phyloP scores from a whole-genome alignment of 2,329 filamentous ascomycete species.

The Verticillium albo-atrum region DNA sequence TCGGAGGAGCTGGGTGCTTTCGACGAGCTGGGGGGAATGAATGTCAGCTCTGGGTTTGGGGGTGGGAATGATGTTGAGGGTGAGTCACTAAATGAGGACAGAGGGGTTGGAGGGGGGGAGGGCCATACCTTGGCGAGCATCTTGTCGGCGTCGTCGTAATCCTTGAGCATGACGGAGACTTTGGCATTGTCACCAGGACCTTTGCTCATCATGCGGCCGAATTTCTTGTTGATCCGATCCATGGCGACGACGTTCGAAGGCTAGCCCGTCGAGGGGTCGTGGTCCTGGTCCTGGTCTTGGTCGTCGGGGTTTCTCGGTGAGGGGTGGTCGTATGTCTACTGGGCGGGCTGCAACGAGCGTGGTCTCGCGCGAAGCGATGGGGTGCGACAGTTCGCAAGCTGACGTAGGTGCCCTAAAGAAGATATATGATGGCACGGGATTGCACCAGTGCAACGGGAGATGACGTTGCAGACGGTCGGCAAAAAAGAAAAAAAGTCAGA shows the following conservation, averaged over 20 bases:
- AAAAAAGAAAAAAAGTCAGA: too few relatives aligned
- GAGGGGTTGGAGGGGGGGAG: slow-evolving; percentile 4
- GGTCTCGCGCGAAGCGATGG: not conserved
- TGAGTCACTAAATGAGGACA: too few relatives aligned
- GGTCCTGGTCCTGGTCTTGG: not conserved
- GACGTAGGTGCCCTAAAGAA: not conserved
- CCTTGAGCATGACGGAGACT: slow-evolving; percentile 68
- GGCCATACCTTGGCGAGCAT: slow-evolving; percentile 63
- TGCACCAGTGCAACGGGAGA: too few relatives aligned
- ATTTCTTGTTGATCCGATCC: slow-evolving; percentile 70
- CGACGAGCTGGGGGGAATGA: slow-evolving; percentile 58
- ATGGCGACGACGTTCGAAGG: slow-evolving; percentile 35
- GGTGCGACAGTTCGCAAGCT: not conserved
- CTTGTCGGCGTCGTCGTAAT: slow-evolving; percentile 76
- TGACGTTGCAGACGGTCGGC: too few relatives aligned
- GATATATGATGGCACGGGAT: too few relatives aligned
- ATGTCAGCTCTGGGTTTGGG: not conserved
- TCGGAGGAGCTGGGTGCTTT: slow-evolving; percentile 70
- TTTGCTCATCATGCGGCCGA: slow-evolving; percentile 66
- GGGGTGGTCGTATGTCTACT: not conserved
- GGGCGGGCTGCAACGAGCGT: not conserved
- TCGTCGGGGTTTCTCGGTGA: not conserved
- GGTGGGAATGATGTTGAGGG: slow-evolving; percentile 7
- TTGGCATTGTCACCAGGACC: slow-evolving; percentile 71
- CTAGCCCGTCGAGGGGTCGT: not conserved